phyloP scores from a whole-genome alignment of 2,329 filamentous ascomycete species.

The Reticulascus tulasneorum region DNA sequence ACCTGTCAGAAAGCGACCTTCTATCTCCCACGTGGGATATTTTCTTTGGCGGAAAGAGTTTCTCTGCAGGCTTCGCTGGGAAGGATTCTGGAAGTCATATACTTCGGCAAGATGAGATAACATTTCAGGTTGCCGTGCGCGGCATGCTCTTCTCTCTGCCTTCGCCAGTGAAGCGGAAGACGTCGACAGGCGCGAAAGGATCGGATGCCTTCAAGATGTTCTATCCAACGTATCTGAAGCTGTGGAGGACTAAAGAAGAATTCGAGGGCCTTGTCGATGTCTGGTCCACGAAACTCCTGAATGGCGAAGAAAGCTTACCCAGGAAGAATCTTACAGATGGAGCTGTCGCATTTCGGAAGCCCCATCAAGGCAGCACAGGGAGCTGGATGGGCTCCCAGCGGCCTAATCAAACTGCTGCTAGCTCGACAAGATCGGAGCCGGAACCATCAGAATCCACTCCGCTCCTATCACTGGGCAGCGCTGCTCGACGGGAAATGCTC shows the following conservation, averaged over 20 bases:
- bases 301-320: constrained; percentile 41
- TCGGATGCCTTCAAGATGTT: constrained; percentile 82
- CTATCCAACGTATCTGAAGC: constrained; percentile 77
- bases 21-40: constrained; percentile 69
- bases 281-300: constrained; percentile 60
- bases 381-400: constrained; percentile 20
- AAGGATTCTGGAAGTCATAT: constrained; percentile 64
- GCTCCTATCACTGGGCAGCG: constrained; percentile 57
- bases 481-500: constrained; percentile 69
- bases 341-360: constrained; percentile 45
- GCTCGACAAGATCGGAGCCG: constrained; percentile 1
- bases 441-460: constrained; percentile 26
- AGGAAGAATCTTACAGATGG: constrained; percentile 38
- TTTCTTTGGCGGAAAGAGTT: constrained; percentile 61
- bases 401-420: constrained; percentile 12
- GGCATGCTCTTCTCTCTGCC: constrained; percentile 84
- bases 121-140: constrained; percentile 84
- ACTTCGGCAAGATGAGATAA: constrained; percentile 88
- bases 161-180: constrained; percentile 73
- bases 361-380: constrained; percentile 24
- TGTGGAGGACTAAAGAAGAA: constrained; percentile 83
- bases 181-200: constrained; percentile 36
- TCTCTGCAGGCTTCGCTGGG: constrained; percentile 42
- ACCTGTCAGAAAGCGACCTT: constrained; percentile 82
- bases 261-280: constrained; percentile 68